Evolutionary conservation across 2,329 filamentous ascomycete species (phyloP), one percentile per base, ranked within the genome.

Genomic region (Sphaerulina vaccinii): DNA sequence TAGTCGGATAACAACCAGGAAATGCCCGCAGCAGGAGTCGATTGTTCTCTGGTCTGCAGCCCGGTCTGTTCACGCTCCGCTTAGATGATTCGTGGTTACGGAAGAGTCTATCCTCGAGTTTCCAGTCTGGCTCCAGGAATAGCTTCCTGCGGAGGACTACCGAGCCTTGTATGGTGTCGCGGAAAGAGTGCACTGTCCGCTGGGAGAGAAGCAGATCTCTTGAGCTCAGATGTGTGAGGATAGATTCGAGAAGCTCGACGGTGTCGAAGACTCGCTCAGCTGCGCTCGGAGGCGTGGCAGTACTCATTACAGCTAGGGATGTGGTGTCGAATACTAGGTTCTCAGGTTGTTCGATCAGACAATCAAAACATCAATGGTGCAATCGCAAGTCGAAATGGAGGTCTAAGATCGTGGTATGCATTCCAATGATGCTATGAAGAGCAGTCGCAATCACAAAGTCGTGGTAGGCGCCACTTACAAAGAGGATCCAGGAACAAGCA

Each of bases 181-280:
- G 60, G 58, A 69, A 71, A 40, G 49, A 51, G 19, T 45, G 59
- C 33, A 58, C 61, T 23, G 65, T 61, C 11, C 68, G 61, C 54
- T 71, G 69, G 6, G 53, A 55, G 18, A 70, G 60, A 21, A 71
- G 64, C 9, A 71, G 58, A 35, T 69, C 62, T 53, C 62, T 60
- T 5, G 53, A 57, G 23, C 54, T 54, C 2, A 73, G 65, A 15
- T 68, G 50, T 7, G 58, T 47, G 21, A 73, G 67, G 55, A 72
- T 65, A 33, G 64, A 42, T 58, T 71, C 70, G 47, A 72, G 65
- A 50, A 73, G 66, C 56, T 73, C 71, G 21, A 70, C 68, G 4
- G 69, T 64, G 24, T 59, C 42, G 52, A 73, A 54, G 37, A 71
- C 67, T 27, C 48, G 54, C 13, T 29, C 5, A 13, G 29, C 16